phyloP scores from a whole-genome alignment of 1,139 yeast genomes.

The Debaryomyces nepalensis region DNA sequence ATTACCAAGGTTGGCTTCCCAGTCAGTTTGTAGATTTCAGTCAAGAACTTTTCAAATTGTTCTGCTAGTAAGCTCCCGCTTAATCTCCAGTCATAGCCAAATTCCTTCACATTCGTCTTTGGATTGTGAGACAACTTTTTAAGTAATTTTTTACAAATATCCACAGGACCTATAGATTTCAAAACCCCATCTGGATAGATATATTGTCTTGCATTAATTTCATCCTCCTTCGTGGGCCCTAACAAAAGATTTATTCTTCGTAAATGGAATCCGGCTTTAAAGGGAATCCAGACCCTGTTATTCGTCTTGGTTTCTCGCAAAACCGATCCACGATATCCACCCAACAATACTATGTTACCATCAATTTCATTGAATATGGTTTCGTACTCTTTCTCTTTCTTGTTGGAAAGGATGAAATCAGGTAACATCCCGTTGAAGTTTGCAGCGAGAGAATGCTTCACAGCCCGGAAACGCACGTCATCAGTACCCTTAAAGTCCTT shows the following conservation, averaged over 20 bases:
- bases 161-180: constrained; percentile 86
- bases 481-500: constrained; percentile 61
- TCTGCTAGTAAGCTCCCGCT: constrained; percentile 58
- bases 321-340: constrained; percentile 90
- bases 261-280: constrained; percentile 81
- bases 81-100: constrained; percentile 92
- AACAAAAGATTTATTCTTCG: constrained; percentile 68
- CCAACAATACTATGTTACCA: constrained; percentile 80
- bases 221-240: constrained; percentile 75
- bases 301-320: constrained; percentile 66
- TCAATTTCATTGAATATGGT: constrained; percentile 50
- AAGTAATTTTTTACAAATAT: constrained; percentile 67
- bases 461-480: constrained; percentile 70
- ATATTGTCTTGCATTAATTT: constrained; percentile 49
- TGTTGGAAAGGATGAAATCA: constrained; percentile 27
- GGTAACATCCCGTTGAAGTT: constrained; percentile 48
- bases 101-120: constrained; percentile 66
- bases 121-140: constrained; percentile 60
- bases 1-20: constrained; percentile 68
- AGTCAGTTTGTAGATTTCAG: constrained; percentile 41
- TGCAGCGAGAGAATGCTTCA: constrained; percentile 63
- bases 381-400: constrained; percentile 33
- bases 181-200: constrained; percentile 79
- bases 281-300: constrained; percentile 82
- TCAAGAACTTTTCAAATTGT: constrained; percentile 54